Evolutionary conservation across 2,329 filamentous ascomycete genomes (phyloP).

Genomic region (Fusarium verticillioides): DNA sequence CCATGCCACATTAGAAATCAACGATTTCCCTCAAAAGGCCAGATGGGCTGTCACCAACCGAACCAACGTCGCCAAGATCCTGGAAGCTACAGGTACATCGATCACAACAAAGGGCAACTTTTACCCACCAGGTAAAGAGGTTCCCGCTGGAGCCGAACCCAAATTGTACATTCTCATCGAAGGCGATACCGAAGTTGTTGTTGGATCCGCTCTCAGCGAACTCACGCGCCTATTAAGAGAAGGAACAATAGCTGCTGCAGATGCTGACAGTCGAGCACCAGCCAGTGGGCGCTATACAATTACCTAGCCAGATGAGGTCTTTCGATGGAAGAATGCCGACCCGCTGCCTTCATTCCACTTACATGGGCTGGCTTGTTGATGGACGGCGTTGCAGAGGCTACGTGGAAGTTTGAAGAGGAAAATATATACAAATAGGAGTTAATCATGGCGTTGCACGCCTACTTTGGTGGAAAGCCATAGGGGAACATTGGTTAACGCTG

Average conservation of each 20-base stretch:
- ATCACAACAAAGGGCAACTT: constrained; percentile 98
- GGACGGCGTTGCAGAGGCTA: constrained; percentile 4
- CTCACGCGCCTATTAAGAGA: constrained; percentile 89
- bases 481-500: constrained; percentile 8
- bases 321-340: background rate
- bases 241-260: constrained; percentile 87
- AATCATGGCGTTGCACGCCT: constrained; percentile 21
- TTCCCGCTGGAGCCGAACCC: constrained; percentile 78
- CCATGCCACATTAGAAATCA: constrained; percentile 98
- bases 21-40: constrained; percentile 98
- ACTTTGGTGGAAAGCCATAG: background rate
- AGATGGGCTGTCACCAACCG: constrained; percentile 98
- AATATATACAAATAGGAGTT: constrained; percentile 28
- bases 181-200: constrained; percentile 92
- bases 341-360: background rate
- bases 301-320: constrained; percentile 61
- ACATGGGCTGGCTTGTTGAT: background rate
- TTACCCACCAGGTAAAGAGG: constrained; percentile 84
- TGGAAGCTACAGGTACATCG: constrained; percentile 92
- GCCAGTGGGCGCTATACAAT: constrained; percentile 88
- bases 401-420: background rate
- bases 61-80: constrained; percentile 97
- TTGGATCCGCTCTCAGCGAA: constrained; percentile 90
- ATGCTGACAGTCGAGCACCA: constrained; percentile 83
- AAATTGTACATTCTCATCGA: constrained; percentile 98